A percentile compares a stretch with the other conserved stretches of the same genome.
phyloP scores from a whole-genome alignment of 2,329 filamentous ascomycete genomes.

The Claviceps fusiformis region DNA sequence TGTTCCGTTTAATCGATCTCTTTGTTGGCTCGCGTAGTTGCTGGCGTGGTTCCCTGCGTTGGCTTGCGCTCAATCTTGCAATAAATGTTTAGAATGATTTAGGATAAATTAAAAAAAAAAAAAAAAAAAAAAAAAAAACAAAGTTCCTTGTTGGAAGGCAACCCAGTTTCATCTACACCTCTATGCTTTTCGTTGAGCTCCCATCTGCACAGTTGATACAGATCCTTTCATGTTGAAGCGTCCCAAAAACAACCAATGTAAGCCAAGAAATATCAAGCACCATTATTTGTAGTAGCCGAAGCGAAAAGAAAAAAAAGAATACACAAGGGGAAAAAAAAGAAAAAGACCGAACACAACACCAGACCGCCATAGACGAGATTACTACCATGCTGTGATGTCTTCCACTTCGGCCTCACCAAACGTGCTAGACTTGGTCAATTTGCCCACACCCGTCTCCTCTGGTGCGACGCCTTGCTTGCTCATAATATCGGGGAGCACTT shows the following conservation, averaged over 20 bases:
- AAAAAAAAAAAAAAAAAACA: neutral
- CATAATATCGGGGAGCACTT: constrained; percentile 85
- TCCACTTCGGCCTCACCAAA: constrained; percentile 95
- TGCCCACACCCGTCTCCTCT: constrained; percentile 39
- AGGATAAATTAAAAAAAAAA: too few relatives aligned
- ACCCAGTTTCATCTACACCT: neutral
- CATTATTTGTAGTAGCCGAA: too few relatives aligned
- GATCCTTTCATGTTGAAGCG: neutral
- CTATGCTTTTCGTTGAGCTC: neutral
- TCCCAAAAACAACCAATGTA: neutral
- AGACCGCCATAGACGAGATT: neutral
- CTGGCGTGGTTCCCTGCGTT: too few relatives aligned
- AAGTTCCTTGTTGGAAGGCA: neutral
- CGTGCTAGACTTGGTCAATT: constrained; percentile 72
- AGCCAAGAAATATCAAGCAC: neutral
- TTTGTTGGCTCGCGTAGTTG: too few relatives aligned
- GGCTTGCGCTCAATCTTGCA: too few relatives aligned
- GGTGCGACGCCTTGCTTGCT: constrained; percentile 36
- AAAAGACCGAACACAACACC: neutral
- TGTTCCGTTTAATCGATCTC: too few relatives aligned
- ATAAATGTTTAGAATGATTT: neutral
- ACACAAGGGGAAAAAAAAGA: neutral
- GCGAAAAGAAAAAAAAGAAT: neutral
- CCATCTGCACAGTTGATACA: neutral
- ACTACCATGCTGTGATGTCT: constrained; percentile 91